Evolutionary conservation across 2,329 filamentous ascomycete genomes (phyloP), one percentile per base, ranked within the genome.

Genomic region (Fusarium verticillioides): DNA sequence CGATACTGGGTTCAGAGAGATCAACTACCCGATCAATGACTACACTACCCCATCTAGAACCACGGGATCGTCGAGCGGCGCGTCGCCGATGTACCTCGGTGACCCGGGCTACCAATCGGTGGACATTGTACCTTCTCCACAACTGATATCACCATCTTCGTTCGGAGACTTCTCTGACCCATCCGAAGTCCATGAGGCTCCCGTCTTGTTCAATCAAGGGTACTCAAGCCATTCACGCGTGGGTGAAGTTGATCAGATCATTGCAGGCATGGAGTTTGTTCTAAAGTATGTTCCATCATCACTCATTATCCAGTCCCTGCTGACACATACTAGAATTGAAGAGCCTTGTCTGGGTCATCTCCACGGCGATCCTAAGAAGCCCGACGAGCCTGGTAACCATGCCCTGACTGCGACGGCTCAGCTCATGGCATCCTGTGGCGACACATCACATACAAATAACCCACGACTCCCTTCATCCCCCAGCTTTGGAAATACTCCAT

Each of bases 221-320:
- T 42, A 60, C 23, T n/a, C 39, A 5, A 28, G 43, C 10, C 58
- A 52, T 23, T 52, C 32, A 5, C 46, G 39, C 4, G 40, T 67
- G 26, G 30, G 63, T 12, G 63, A 69, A 43, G 66, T 63, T 26
- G 59, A 70, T 39, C 59, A 65, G 26, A 52, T 70, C 1, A 30
- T 39, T n/a, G 37, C 78, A 18, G 81, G 78, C 7, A 80, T 82
- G 75, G 79, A 82, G 12, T 82, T 82, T 65, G 79, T 82, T 3
- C 50, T 82, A 19, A 78, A 75, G 81, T 69, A 36, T 28, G 42
- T 32, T 19, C 7, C 6, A 11, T 7, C 18, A 4, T 12, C 19
- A 19, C 2, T 23, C 11, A 15, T 28, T 9, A 9, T 7, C 9
- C 1, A 8, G 26, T 4, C 10, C 23, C 9, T 46, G 16, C 57